Evolutionary conservation across 768 basidiomycete genomes (phyloP), one percentile per base, ranked within the genome.

Genomic region (Phanerochaete carnosa): DNA sequence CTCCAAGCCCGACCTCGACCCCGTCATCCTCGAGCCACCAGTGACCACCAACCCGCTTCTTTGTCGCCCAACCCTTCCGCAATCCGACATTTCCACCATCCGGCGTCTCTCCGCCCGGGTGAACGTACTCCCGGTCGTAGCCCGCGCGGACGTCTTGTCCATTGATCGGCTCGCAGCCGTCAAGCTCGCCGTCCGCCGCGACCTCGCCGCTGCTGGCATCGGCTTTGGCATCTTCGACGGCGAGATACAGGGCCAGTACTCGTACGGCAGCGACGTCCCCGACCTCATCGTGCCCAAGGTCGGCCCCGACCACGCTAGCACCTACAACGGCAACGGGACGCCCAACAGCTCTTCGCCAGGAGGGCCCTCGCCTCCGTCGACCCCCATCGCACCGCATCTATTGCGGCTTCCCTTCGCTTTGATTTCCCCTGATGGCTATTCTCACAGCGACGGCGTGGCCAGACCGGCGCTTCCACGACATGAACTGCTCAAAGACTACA

Each of bases 221-320:
- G 91, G 90, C 61, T 93, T 93, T 74, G 91, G 92, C 67, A 92
- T 94, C 65, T 94, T 94, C 76, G 92, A 93, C 79, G 78, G 84
- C 71, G 89, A 89, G 73, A 76, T 74, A 64, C 81, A 77, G 65
- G 78, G 81, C 71, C 76, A 78, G 62, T 68, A 68, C 54, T 61
- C 66, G 19, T 57, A 63, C 52, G 59, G 55, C 57, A 22, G 33
- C 55, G 64, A 61, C 51, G 26, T 37, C 28, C 11, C 59, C 9
- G 69, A 69, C 59, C 54, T 64, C 25, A 59, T 59, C 45, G 65
- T 64, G 29, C 54, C 64, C 49, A 65, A 63, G 65, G 70, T 76
- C 63, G 13, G 28, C 50, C 11, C 12, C 50, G 76, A 79, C 59
- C 71, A 76, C 62, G 67, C 68, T 23, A 71, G 69, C 68, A 71